phyloP scores from a whole-genome alignment of 257 asterid species.

The Henckelia pumila region DNA sequence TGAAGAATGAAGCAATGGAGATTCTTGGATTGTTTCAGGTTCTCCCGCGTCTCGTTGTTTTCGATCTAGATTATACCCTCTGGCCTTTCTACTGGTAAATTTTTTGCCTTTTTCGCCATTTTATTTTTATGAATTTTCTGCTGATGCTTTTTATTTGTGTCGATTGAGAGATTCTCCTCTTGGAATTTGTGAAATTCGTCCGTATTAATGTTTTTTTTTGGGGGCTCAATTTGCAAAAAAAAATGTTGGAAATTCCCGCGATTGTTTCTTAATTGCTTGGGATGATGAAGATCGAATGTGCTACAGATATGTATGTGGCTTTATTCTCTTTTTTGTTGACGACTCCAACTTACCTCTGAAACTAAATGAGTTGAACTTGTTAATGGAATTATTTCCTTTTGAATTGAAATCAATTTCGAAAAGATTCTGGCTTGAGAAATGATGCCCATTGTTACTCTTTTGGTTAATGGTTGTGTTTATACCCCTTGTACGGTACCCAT shows the following conservation, averaged over 20 bases:
- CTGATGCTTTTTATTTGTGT: not conserved
- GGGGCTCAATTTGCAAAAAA: not conserved
- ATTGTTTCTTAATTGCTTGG: not conserved
- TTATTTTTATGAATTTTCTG: not conserved
- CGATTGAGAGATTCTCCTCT: not conserved
- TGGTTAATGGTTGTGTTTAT: not conserved
- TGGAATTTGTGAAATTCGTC: not conserved
- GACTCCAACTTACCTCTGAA: no score
- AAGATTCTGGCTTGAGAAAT: not conserved
- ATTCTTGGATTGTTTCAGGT: constrained; percentile 61
- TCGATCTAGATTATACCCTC: constrained; percentile 78
- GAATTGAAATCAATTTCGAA: not conserved
- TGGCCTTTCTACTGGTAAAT: constrained; percentile 66
- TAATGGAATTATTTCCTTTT: no score
- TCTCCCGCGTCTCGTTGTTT: constrained; percentile 89
- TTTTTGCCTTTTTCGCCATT: not conserved
- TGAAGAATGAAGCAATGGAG: constrained; percentile 88
- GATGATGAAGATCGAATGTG: not conserved
- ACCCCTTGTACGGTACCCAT: not conserved
- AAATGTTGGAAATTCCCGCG: not conserved
- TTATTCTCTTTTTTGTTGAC: no score
- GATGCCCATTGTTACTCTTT: not conserved
- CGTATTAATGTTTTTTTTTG: not conserved
- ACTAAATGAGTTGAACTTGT: not conserved
- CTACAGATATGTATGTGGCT: no score